Conservation (phyloP, 306 rosid species). For the Prunus fruticosa region DNA sequence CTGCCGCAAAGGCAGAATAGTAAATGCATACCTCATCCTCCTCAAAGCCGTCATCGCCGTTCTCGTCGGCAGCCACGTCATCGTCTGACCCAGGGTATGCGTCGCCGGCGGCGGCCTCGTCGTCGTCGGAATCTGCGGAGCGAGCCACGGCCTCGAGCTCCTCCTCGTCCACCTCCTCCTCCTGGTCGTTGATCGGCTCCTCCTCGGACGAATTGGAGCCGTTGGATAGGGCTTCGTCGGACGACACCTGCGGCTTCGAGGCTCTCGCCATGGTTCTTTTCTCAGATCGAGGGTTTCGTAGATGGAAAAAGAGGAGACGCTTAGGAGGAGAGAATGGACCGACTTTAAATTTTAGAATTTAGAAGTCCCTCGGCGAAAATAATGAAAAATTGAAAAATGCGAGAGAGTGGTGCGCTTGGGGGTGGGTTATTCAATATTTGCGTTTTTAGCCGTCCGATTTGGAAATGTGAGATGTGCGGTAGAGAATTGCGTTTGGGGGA, state of each 20-base stretch:
- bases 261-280: conserved; percentile 55
- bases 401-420: background rate
- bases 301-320: background rate
- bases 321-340: conserved; percentile 9
- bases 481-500: conserved; percentile 1
- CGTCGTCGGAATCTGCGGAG: conserved; percentile 69
- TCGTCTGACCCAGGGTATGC: conserved; percentile 37
- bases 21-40: conserved; percentile 49
- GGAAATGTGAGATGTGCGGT: conserved; percentile 33
- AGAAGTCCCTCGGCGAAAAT: background rate
- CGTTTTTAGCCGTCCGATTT: conserved; percentile 41
- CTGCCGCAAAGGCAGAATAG: background rate
- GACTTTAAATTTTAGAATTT: conserved; percentile 9
- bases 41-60: conserved; percentile 36
- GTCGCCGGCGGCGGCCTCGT: conserved; percentile 35
- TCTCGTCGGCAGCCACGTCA: conserved; percentile 24
- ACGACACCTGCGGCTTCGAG: conserved; percentile 55
- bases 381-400: background rate
- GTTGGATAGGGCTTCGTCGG: conserved; percentile 69
- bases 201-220: conserved; percentile 54
- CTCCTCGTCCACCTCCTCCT: conserved; percentile 71
- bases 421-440: background rate
- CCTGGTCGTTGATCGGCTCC: conserved; percentile 40
- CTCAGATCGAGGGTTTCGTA: conserved; percentile 60
- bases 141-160: conserved; percentile 93